Percentiles rank a stretch among this genome's conserved stretches.
Evolutionary conservation across 129 eudicot genomes (phyloP).

Genomic region (Flaveria robusta): DNA sequence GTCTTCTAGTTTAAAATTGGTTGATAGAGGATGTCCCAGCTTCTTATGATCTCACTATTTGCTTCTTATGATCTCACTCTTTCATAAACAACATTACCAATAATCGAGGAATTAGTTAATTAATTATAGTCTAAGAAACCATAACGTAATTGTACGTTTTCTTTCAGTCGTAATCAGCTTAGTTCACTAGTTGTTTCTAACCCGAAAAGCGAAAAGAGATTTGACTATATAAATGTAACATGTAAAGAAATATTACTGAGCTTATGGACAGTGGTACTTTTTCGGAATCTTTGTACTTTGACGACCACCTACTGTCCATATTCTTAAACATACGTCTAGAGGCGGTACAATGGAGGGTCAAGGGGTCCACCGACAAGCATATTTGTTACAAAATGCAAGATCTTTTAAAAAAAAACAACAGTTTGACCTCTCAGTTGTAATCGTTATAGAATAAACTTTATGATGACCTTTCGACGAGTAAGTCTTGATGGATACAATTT

Average conservation of each 20-base stretch:
- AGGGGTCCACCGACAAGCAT: no score
- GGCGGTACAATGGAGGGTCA: no score
- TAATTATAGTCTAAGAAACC: background rate
- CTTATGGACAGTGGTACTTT: background rate
- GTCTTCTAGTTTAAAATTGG: background rate
- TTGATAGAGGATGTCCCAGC: background rate
- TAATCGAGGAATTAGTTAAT: background rate
- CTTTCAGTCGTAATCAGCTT: no score
- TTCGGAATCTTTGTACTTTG: background rate
- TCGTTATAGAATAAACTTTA: no score
- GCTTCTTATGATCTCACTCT: background rate
- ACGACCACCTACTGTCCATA: background rate
- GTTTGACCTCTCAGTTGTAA: no score
- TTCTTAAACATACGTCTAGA: background rate
- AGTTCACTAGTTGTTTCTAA: no score
- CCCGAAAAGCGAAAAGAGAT: background rate
- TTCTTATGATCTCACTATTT: background rate
- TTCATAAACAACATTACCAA: background rate
- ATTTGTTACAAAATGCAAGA: no score
- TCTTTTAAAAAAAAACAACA: no score
- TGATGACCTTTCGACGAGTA: no score
- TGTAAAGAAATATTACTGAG: background rate
- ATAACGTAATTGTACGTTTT: background rate
- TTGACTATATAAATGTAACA: background rate
- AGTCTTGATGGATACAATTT: background rate